Conservation (phyloP, 768 basidiomycete species). For the Mycena maculata region DNA sequence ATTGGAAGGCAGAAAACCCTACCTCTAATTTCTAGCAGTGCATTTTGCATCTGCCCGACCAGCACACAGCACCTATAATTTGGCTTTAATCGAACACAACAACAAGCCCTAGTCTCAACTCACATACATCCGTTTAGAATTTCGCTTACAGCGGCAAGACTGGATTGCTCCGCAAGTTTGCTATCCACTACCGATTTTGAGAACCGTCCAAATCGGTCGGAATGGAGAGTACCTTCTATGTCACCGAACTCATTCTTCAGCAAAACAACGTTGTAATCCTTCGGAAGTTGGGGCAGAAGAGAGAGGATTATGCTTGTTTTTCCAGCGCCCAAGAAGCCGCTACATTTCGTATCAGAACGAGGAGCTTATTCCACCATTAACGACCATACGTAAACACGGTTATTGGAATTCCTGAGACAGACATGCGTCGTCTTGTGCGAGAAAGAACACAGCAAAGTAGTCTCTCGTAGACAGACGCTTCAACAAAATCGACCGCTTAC, state of each 20-base stretch:
- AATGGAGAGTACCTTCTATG: slow-evolving; percentile 60
- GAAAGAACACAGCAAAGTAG: background rate
- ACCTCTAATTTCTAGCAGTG: slow-evolving; percentile 90
- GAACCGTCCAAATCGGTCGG: background rate
- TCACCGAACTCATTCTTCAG: slow-evolving; percentile 98
- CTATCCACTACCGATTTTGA: slow-evolving; percentile 76
- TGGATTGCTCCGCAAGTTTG: slow-evolving; percentile 87
- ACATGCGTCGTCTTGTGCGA: background rate
- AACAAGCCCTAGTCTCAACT: slow-evolving; percentile 41
- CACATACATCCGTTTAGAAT: slow-evolving; percentile 97
- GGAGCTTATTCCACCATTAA: no score
- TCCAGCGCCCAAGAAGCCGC: slow-evolving; percentile 89
- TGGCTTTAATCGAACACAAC: background rate
- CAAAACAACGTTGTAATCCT: slow-evolving; percentile 88
- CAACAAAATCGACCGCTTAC: no score
- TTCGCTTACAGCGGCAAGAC: slow-evolving; percentile 88
- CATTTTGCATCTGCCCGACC: slow-evolving; percentile 94
- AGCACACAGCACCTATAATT: slow-evolving; percentile 86
- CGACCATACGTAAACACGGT: slow-evolving; percentile 98
- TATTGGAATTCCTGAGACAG: slow-evolving; percentile 70
- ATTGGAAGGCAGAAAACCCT: slow-evolving; percentile 22
- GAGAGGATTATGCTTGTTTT: slow-evolving; percentile 87
- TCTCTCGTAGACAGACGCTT: no score
- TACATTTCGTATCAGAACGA: no score
- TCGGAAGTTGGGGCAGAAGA: slow-evolving; percentile 82